Evolutionary conservation across 2,329 filamentous ascomycete species (phyloP).

Genomic region (Diplodia mutila): DNA sequence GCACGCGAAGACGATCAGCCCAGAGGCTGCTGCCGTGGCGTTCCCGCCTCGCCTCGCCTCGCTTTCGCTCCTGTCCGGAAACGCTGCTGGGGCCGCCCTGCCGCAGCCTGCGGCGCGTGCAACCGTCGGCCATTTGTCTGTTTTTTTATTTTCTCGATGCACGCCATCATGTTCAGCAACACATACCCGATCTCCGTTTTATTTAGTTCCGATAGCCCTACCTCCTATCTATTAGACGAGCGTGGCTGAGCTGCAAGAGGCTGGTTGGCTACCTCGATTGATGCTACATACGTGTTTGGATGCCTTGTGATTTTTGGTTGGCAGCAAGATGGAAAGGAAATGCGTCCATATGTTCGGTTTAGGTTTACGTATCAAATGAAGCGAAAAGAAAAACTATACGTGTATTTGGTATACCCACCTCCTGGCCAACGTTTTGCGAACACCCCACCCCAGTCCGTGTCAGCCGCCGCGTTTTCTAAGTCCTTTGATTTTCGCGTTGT

Average conservation of each 20-base stretch:
- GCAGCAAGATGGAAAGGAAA: constrained; percentile 5
- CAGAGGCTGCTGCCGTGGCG: constrained; percentile 17
- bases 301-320: constrained; percentile 9
- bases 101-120: constrained; percentile 15
- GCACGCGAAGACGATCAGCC: constrained; percentile 12
- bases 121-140: constrained; percentile 19
- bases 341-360: constrained; percentile 18
- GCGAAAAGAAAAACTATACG: constrained; percentile 13
- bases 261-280: background rate
- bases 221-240: constrained; percentile 10
- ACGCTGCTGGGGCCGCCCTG: constrained; percentile 8
- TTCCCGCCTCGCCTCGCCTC: constrained; percentile 24
- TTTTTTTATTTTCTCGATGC: constrained; percentile 25
- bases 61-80: constrained; percentile 14
- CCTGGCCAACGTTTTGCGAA: background rate
- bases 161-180: constrained; percentile 25
- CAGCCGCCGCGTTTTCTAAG: no score
- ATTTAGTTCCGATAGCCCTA: background rate
- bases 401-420: constrained; percentile 12
- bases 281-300: constrained; percentile 15
- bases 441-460: no score
- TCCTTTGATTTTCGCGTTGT: no score
- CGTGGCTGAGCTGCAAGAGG: constrained; percentile 12
- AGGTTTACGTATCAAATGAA: constrained; percentile 19
- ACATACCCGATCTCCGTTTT: constrained; percentile 23